These are phyloP conservation scores for Termitomyces sp. DNA, from an alignment of 768 basidiomycete species.

Conservation along the genomic window DNA sequence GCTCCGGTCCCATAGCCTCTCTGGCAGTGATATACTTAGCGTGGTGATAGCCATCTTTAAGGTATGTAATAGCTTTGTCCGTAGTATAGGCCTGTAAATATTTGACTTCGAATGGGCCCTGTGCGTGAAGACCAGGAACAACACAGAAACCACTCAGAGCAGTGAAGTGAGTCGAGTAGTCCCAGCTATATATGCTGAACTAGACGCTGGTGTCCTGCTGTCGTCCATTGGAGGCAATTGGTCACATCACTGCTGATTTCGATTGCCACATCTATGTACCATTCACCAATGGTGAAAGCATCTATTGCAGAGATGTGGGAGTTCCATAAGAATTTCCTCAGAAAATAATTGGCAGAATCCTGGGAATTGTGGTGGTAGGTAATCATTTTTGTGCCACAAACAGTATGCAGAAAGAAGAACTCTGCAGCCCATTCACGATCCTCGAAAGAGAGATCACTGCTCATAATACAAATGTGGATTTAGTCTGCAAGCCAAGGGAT, in stretches of 20 bases:
- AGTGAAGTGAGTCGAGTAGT: slow-evolving; percentile 13
- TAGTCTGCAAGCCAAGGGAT: slow-evolving; percentile 6
- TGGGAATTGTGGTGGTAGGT: too few relatives aligned
- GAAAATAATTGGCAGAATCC: too few relatives aligned
- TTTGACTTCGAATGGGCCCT: slow-evolving; percentile 1
- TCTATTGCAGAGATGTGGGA: neutral
- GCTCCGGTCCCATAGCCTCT: slow-evolving; percentile 7
- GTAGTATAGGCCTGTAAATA: slow-evolving; percentile 17
- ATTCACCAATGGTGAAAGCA: neutral
- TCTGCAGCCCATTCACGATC: slow-evolving; percentile 13
- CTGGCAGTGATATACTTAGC: slow-evolving; percentile 7
- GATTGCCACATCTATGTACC: slow-evolving; percentile 20
- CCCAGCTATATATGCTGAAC: slow-evolving; percentile 10
- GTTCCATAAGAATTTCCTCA: too few relatives aligned
- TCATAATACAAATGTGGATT: slow-evolving; percentile 12
- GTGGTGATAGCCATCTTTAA: slow-evolving; percentile 6
- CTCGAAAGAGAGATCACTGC: slow-evolving; percentile 4
- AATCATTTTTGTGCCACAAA: slow-evolving; percentile 22
- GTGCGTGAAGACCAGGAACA: slow-evolving; percentile 5
- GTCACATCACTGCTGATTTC: slow-evolving; percentile 11
- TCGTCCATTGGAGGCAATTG: slow-evolving; percentile 14
- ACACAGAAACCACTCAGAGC: slow-evolving; percentile 9
- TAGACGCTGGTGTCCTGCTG: neutral
- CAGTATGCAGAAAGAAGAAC: slow-evolving; percentile 23
- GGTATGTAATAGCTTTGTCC: slow-evolving; percentile 11